phyloP scores from a whole-genome alignment of 495 filamentous ascomycete genomes.

The Bombardia bombarda region DNA sequence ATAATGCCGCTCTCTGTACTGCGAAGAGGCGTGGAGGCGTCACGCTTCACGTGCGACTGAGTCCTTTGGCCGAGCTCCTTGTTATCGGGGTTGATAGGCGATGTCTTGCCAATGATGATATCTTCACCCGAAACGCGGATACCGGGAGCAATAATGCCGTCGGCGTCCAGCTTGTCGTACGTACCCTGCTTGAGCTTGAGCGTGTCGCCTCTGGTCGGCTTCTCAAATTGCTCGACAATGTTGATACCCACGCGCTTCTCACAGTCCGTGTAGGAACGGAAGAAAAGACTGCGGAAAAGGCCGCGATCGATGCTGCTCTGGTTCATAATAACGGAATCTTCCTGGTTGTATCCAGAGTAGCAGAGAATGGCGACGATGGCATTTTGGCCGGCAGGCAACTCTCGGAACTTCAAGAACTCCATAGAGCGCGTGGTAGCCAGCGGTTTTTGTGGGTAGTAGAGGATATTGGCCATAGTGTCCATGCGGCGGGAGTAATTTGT shows the following conservation, averaged over 20 bases:
- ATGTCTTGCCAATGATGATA: conserved; percentile 98
- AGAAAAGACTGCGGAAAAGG: conserved; percentile 95
- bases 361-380: conserved; percentile 95
- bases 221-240: conserved; percentile 87
- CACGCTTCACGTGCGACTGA: conserved; percentile 81
- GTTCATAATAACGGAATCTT: conserved; percentile 99
- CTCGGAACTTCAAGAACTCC: conserved; percentile 97
- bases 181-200: conserved; percentile 88
- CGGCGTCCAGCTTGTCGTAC: conserved; percentile 95
- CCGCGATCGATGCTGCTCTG: conserved; percentile 97
- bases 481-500: conserved; percentile 93
- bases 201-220: conserved; percentile 80
- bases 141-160: conserved; percentile 88
- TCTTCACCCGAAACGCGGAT: conserved; percentile 94
- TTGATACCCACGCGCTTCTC: conserved; percentile 91
- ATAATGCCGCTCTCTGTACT: conserved; percentile 96
- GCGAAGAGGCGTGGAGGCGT: conserved; percentile 87
- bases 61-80: conserved; percentile 92
- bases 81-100: conserved; percentile 82
- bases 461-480: conserved; percentile 99
- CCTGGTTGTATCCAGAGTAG: conserved; percentile 99
- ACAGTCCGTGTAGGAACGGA: conserved; percentile 89
- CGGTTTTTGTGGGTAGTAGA: conserved; percentile 98
- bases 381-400: conserved; percentile 94
- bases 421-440: conserved; percentile 93